phyloP scores from a whole-genome alignment of 805 yeast species.

The Metschnikowia kunwiensis region DNA sequence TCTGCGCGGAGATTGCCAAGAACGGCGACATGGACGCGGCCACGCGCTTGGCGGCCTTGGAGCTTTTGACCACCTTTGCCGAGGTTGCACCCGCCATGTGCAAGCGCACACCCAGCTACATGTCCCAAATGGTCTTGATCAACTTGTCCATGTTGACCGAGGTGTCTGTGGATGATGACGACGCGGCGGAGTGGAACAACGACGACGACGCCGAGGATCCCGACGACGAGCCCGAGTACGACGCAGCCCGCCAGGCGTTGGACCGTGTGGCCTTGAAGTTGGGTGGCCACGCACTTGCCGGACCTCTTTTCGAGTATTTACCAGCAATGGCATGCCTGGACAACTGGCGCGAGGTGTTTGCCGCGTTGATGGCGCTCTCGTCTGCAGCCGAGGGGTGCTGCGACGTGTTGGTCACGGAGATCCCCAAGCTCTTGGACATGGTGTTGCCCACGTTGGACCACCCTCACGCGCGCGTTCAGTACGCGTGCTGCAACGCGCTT shows the following conservation, averaged over 20 bases:
- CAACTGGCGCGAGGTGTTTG: conserved; percentile 94
- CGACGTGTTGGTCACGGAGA: conserved; percentile 79
- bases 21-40: conserved; percentile 74
- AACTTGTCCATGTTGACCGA: conserved; percentile 88
- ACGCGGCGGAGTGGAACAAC: conserved; percentile 83
- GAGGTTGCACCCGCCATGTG: conserved; percentile 97
- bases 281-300: conserved; percentile 80
- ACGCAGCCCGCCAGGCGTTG: conserved; percentile 90
- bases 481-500: conserved; percentile 93
- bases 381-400: conserved; percentile 97
- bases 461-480: conserved; percentile 90
- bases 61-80: conserved; percentile 82
- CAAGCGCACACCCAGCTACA: conserved; percentile 69
- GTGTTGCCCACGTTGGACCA: conserved; percentile 83
- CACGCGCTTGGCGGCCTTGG: conserved; percentile 84
- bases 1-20: conserved; percentile 79
- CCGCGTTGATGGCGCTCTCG: conserved; percentile 93
- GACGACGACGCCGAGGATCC: conserved; percentile 74
- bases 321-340: conserved; percentile 76
- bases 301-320: conserved; percentile 79
- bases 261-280: conserved; percentile 85
- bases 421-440: conserved; percentile 77
- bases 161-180: conserved; percentile 85
- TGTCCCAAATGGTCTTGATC: conserved; percentile 65
- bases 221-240: conserved; percentile 77